These are phyloP conservation scores for Coemansia sp. DNA, from an alignment of 192 early-diverging fungal genomes.

Conservation along the genomic window DNA sequence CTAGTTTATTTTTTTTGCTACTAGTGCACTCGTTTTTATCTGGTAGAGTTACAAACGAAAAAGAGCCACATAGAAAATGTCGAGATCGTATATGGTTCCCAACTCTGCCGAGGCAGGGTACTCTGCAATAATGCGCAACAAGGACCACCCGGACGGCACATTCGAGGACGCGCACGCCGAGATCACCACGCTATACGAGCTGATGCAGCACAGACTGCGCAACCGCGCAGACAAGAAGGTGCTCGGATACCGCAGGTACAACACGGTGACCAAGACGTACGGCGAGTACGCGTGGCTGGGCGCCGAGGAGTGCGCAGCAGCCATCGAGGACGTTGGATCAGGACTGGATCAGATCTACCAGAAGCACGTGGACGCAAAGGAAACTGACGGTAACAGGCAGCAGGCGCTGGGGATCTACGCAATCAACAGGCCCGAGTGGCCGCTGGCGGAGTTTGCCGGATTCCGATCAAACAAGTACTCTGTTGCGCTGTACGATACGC, in stretches of 20 bases:
- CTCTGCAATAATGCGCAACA: constrained; percentile 42
- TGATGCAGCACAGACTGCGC: constrained; percentile 42
- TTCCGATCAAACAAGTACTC: constrained; percentile 63
- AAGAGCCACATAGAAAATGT: constrained; percentile 10
- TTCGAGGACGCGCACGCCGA: constrained; percentile 14
- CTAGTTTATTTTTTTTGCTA: neutral
- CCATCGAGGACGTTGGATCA: constrained; percentile 66
- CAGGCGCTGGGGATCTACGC: constrained; percentile 71
- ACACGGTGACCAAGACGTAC: constrained; percentile 59
- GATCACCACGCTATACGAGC: constrained; percentile 40
- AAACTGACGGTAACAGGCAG: constrained; percentile 5
- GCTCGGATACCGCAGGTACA: constrained; percentile 63
- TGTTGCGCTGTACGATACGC: constrained; percentile 86
- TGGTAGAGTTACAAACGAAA: neutral
- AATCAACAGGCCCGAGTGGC: constrained; percentile 76
- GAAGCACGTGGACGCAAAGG: constrained; percentile 21
- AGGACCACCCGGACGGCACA: constrained; percentile 19
- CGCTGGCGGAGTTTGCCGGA: constrained; percentile 67
- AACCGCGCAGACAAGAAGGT: constrained; percentile 54
- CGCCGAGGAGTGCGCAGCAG: constrained; percentile 59
- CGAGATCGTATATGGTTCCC: constrained; percentile 36
- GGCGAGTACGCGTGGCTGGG: constrained; percentile 67
- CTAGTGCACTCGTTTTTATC: neutral
- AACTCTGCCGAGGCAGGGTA: constrained; percentile 44
- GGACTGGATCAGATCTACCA: constrained; percentile 67